phyloP scores from a whole-genome alignment of 495 filamentous ascomycete genomes.

The Friedmanniomyces endolithicus region DNA sequence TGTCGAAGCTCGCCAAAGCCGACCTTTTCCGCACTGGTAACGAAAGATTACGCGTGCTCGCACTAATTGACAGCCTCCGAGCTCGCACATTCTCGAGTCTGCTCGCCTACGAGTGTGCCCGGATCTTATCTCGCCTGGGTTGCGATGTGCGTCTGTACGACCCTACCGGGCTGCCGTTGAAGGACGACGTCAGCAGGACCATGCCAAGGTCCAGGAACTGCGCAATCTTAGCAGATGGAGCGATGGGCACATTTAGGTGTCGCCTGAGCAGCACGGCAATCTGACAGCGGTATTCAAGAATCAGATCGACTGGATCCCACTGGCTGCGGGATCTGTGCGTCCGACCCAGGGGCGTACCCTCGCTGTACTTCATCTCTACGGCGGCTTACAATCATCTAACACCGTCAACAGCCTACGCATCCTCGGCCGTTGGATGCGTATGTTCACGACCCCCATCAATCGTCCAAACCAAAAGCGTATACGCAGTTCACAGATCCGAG shows the following conservation, averaged over 20 bases:
- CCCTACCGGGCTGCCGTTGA: conserved; percentile 48
- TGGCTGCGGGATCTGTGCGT: conserved; percentile 48
- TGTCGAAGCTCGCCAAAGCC: conserved; percentile 38
- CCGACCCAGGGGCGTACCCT: conserved; percentile 60
- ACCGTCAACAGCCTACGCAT: conserved; percentile 57
- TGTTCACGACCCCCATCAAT: conserved; percentile 62
- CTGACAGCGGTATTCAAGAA: conserved; percentile 65
- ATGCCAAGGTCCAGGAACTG: conserved; percentile 55
- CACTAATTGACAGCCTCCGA: conserved; percentile 52
- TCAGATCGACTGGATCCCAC: conserved; percentile 65
- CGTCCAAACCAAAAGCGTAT: conserved; percentile 51
- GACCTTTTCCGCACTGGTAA: conserved; percentile 34
- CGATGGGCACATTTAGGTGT: conserved; percentile 58
- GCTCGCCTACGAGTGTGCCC: conserved; percentile 46
- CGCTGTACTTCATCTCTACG: conserved; percentile 51
- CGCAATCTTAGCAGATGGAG: conserved; percentile 52
- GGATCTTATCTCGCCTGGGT: conserved; percentile 52
- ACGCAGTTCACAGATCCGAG: conserved; percentile 49
- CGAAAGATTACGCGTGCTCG: conserved; percentile 45
- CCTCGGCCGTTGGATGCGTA: conserved; percentile 65
- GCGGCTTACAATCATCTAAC: conserved; percentile 61
- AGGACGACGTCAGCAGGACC: conserved; percentile 48
- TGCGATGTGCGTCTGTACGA: conserved; percentile 58
- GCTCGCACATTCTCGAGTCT: conserved; percentile 45
- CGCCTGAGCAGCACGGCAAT: conserved; percentile 60